These are phyloP conservation scores for Jimgerdemannia flammicorona DNA, from an alignment of 192 early-diverging fungal species.

Conservation along the genomic window DNA sequence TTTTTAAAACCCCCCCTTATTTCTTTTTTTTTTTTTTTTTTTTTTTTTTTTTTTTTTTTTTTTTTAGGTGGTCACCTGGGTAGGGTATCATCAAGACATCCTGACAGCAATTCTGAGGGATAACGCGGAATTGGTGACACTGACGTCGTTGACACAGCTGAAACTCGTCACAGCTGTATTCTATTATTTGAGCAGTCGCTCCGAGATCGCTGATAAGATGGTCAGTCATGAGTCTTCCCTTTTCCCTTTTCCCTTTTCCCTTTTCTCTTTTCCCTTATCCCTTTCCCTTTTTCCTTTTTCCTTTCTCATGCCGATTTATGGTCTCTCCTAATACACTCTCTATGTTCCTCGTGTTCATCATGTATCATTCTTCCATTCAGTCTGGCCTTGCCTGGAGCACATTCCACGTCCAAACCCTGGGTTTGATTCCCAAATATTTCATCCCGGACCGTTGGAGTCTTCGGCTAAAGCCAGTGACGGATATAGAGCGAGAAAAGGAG, in stretches of 20 bases:
- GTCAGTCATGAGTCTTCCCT: not conserved
- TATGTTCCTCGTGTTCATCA: not conserved
- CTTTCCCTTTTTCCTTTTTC: not conserved
- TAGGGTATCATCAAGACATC: constrained; percentile 25
- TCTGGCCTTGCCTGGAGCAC: constrained; percentile 40
- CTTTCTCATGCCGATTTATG: not conserved
- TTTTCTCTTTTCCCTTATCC: not conserved
- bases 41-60: not conserved
- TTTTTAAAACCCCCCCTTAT: too few species aligned
- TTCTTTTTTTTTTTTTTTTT: not conserved
- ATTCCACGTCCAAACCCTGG: constrained; percentile 37
- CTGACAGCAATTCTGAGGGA: constrained; percentile 56
- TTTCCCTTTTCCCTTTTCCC: not conserved
- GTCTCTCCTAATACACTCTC: not conserved
- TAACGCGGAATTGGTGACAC: constrained; percentile 26
- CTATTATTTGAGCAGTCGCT: constrained; percentile 38
- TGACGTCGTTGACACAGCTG: constrained; percentile 43
- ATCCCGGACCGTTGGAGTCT: constrained; percentile 33
- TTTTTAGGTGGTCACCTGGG: not conserved
- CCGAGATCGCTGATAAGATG: constrained; percentile 17
- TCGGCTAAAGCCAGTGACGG: constrained; percentile 27
- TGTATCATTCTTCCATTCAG: not conserved
- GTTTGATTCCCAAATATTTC: constrained; percentile 40
- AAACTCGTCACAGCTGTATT: constrained; percentile 44
- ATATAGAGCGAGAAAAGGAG: constrained; percentile 24